phyloP scores from a whole-genome alignment of 2,329 filamentous ascomycete species.

The Camptophora hylomeconis region DNA sequence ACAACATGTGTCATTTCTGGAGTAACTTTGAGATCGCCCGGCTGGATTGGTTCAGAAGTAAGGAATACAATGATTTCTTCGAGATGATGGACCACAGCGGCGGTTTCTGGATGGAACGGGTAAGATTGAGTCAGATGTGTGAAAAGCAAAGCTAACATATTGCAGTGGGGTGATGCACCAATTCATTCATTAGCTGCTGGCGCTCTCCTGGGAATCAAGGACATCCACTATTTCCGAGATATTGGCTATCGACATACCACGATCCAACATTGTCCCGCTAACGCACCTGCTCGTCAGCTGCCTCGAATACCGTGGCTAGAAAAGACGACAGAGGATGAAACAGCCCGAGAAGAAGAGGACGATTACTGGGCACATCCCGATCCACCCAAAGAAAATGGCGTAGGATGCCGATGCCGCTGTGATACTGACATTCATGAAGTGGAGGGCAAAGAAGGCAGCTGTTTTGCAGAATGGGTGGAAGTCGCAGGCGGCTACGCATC shows the following conservation, averaged over 20 bases:
- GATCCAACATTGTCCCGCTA: conserved; percentile 95
- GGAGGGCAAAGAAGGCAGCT: conserved; percentile 93
- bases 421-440: conserved; percentile 97
- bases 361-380: conserved; percentile 91
- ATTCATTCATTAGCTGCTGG: conserved; percentile 96
- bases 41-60: conserved; percentile 90
- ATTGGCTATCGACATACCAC: conserved; percentile 97
- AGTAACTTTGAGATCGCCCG: conserved; percentile 97
- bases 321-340: conserved; percentile 65
- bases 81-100: conserved; percentile 97
- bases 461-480: conserved; percentile 90
- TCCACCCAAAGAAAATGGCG: conserved; percentile 80
- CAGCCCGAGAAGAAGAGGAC: conserved; percentile 79
- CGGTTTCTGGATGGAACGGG: conserved; percentile 98
- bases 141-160: conserved; percentile 18
- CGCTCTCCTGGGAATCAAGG: conserved; percentile 62
- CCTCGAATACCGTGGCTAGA: conserved; percentile 70
- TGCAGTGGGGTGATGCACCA: conserved; percentile 91
- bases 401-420: conserved; percentile 90
- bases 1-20: conserved; percentile 99
- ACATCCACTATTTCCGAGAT: conserved; percentile 98
- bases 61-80: conserved; percentile 96
- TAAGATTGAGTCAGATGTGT: conserved; percentile 35
- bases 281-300: conserved; percentile 79
- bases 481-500: conserved; percentile 86